Evolutionary conservation across 2,329 filamentous ascomycete species (phyloP), one percentile per base, ranked within the genome.

Genomic region (Cercospora sesami): DNA sequence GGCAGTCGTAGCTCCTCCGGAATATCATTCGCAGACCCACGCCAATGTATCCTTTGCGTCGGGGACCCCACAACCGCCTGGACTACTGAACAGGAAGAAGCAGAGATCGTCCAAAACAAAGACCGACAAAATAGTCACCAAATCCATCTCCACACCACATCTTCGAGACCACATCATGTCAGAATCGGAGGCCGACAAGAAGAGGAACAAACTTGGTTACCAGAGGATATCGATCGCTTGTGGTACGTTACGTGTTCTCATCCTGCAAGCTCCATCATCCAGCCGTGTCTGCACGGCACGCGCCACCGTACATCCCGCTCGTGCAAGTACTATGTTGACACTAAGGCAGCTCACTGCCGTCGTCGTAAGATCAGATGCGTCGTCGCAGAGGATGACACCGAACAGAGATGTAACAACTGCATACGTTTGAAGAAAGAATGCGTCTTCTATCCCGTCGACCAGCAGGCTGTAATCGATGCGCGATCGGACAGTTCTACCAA

Each of bases 151-250:
- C 16, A 84, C 82, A 68, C 82, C 83, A 70, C 82, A 83, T 73
- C 79, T 84, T 74, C 81, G 80, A 73, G 81, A 79, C 63, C 71
- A 78, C 74, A 80, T 81, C 42, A 75, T 84, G 71, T 83, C 82
- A 69, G 81, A 82, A 62, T 80, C 79, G 53, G 84, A 86, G 39
- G 87, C 69, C 30, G 76, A 91, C 74, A 91, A 91, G 78, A 87
- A 89, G 67, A 89, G 94, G 77, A 97, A 97, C 80, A 97, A 96
- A 81, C 85, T 98, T 69, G 94, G 94, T 45, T 98, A 72, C 55
- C 94, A 97, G 82, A 89, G 94, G 76, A 97, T 93, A 39, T 96
- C 94, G 55, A 92, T 97, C 74, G 95, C 94, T 74, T 98, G 94
- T 83, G 91, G 94, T 98, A 86, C 87, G 94, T 89, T 28, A 64